Conservation (phyloP, 2,329 filamentous ascomycete genomes). For the Neofusicoccum sp. region DNA sequence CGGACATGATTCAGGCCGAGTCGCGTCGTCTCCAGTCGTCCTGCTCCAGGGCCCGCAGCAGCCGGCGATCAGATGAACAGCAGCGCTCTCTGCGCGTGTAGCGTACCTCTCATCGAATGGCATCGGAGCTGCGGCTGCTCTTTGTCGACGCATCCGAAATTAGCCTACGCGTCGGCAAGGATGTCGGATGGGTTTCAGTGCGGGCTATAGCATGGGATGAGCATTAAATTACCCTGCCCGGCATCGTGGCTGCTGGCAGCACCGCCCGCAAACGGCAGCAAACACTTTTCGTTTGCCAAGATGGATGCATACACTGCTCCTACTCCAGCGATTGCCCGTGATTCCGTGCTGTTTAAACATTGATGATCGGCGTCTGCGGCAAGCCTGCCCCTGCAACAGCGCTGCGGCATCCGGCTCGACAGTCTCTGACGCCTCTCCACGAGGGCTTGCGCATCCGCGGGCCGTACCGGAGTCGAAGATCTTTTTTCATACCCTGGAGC, state of each 20-base stretch:
- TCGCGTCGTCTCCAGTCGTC: background rate
- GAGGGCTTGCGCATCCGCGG: background rate
- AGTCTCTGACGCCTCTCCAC: background rate
- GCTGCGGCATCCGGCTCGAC: background rate
- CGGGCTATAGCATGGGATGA: constrained; percentile 7
- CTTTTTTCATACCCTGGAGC: background rate
- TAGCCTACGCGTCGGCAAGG: constrained; percentile 11
- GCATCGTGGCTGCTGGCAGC: background rate
- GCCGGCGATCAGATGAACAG: background rate
- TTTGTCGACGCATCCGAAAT: constrained; percentile 5
- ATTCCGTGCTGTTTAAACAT: background rate
- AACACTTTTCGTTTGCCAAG: background rate
- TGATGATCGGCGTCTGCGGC: background rate
- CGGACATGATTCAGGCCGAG: background rate
- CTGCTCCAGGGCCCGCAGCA: background rate
- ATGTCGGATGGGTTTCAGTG: constrained; percentile 5
- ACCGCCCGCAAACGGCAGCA: background rate
- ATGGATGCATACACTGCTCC: background rate
- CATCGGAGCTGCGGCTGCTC: background rate
- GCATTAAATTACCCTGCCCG: background rate
- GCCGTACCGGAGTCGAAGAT: background rate
- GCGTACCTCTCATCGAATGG: too few species aligned
- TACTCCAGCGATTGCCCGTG: background rate
- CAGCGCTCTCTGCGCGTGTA: background rate
- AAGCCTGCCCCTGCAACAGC: constrained; percentile 2